Base-by-base conservation (phyloP, 495 filamentous ascomycete species). In the Penicillium mononematosum region DNA sequence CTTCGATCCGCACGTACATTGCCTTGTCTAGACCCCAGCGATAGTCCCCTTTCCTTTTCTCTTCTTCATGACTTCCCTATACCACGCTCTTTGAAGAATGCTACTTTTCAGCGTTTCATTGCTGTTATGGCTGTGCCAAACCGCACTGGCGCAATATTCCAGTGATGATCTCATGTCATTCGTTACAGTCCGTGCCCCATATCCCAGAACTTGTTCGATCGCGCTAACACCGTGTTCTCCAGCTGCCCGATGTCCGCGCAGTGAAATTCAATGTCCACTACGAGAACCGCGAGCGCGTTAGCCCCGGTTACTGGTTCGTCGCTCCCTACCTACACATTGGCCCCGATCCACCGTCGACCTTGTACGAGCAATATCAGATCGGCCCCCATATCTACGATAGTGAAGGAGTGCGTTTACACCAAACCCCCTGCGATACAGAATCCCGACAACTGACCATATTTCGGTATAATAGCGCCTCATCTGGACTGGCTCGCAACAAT, bases 321-420 rank as follows among this genome's bases (percentile, higher is more conserved):
- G 61, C 68, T 31, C 70, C 70, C 1, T 74, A 73, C 50, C 41
- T 66, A 36, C 61, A 68, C 51, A 65, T 70, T 7, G 61, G 45
- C 0, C 59, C 65, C 20, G 70, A 72, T 50, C n/a, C 42, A 14
- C 59, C 61, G 11, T 50, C 48, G 5, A 69, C 58, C 25, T 29
- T 62, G 41, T 73, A 68, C 53, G 61, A 67, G 27, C 70, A 62
- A 50, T 74, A 65, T 45, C 71, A 74, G 59, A 59, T 63, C 17
- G 72, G 72, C 11, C 73, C 73, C 0, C 69, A 76, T 60, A 74
- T 76, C 47, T 76, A 71, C 42, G 71, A 74, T 58, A 56, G 58
- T 6, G 64, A 74, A 49, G 71, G 71, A 17, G 72, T 71, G 67
- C 39, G 71, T 69, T n/a, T 38, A 11, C 39, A 39, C 36, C 36